phyloP scores from a whole-genome alignment of 1,284 basidiomycete genomes.

The Ustilago hordei region DNA sequence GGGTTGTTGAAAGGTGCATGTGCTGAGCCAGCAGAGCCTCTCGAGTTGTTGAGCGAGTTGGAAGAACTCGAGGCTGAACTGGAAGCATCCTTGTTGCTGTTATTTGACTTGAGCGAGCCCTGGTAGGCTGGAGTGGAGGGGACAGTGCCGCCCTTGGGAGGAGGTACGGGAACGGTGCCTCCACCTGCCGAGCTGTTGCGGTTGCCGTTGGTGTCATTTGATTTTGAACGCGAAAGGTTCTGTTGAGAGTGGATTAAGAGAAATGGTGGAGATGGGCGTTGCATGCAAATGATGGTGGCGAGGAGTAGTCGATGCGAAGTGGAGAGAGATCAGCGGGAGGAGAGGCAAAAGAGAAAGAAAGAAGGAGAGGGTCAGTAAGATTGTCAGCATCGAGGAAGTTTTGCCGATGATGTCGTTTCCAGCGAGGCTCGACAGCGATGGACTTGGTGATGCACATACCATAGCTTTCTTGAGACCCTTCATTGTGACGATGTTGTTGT shows the following conservation, averaged over 20 bases:
- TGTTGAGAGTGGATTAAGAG: conserved; percentile 16
- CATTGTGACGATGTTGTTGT: conserved; percentile 46
- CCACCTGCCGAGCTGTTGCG: conserved; percentile 51
- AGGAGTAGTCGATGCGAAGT: neutral
- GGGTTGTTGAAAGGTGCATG: conserved; percentile 27
- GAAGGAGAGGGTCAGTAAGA: conserved; percentile 1
- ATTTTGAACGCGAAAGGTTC: conserved; percentile 67
- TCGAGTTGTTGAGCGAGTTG: conserved; percentile 46
- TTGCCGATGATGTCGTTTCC: too few species aligned
- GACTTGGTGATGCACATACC: conserved; percentile 53
- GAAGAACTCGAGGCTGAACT: conserved; percentile 56
- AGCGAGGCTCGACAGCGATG: neutral
- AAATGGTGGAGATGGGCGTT: neutral
- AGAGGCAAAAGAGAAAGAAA: neutral
- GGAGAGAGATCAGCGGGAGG: neutral
- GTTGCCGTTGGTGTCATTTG: conserved; percentile 59
- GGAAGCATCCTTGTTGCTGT: conserved; percentile 25
- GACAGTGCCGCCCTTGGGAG: conserved; percentile 60
- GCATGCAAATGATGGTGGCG: neutral
- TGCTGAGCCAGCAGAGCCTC: conserved; percentile 19
- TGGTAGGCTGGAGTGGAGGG: conserved; percentile 54
- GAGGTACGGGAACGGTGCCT: conserved; percentile 52
- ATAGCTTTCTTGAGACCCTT: conserved; percentile 70
- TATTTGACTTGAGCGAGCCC: conserved; percentile 57
- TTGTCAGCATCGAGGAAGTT: neutral